A percentile compares a stretch with the other conserved stretches of the same genome.
phyloP scores from a whole-genome alignment of 441 rosid species.

The Breynia disticha region DNA sequence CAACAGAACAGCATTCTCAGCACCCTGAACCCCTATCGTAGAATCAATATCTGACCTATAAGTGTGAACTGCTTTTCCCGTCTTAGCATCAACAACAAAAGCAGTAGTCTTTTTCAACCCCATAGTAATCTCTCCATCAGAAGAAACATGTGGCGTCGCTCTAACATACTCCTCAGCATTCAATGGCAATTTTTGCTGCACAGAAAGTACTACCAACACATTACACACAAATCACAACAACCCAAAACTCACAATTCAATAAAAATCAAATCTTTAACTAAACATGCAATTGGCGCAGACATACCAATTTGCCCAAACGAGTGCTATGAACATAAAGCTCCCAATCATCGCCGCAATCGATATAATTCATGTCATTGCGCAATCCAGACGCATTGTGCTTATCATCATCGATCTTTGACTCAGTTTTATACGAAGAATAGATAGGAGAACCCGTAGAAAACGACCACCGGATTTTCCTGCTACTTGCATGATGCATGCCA shows the following conservation, averaged over 20 bases:
- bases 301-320: constrained; percentile 51
- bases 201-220: not conserved
- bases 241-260: too few species aligned
- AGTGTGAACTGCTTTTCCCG: constrained; percentile 52
- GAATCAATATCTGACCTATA: constrained; percentile 37
- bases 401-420: constrained; percentile 21
- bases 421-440: constrained; percentile 72
- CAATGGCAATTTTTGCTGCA: constrained; percentile 37
- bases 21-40: constrained; percentile 16
- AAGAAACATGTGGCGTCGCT: constrained; percentile 38
- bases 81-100: constrained; percentile 55
- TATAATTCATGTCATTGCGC: constrained; percentile 43
- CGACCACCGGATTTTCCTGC: constrained; percentile 52
- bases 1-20: constrained; percentile 28
- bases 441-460: constrained; percentile 55
- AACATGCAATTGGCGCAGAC: not conserved
- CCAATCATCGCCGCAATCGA: constrained; percentile 75
- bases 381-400: constrained; percentile 32
- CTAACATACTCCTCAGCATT: constrained; percentile 52
- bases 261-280: too few species aligned
- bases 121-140: constrained; percentile 56
- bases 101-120: constrained; percentile 60
- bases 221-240: constrained; percentile 1
- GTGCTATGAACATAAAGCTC: constrained; percentile 47
- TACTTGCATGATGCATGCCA: too few species aligned